Evolutionary conservation across 257 asterid species (phyloP), one percentile per base, ranked within the genome.

Genomic region (Striga asiatica): DNA sequence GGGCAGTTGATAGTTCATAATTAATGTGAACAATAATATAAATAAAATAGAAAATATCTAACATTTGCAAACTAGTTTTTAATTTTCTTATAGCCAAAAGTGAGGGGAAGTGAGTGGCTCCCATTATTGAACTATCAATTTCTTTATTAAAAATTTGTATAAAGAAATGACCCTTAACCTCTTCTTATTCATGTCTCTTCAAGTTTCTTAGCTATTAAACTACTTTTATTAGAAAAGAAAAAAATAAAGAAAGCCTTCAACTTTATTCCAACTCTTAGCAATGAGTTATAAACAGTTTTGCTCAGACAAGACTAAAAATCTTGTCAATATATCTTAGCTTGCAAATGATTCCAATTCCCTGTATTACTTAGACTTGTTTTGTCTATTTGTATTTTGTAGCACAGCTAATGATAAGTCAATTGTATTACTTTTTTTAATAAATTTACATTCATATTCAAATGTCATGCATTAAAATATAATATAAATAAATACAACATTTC

Each of bases 41-140:
- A 14, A 22, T 22, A 38, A 19, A 49, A 38, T 34, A 9, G 13
- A 0, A 38, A 4, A 41, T 12, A 41, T 1, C 2, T 29, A 9
- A n/a, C 10, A 6, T 14, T 13, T 58, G 21, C 31, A 58, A 61
- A 35, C 27, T 45, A 43, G 56, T 11, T 56, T 37, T 47, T 20
- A 38, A 39, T 25, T 22, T 38, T 35, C 12, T n/a, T n/a, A n/a
- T n/a, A n/a, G n/a, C n/a, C n/a, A n/a, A n/a, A n/a, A n/a, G n/a
- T n/a, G n/a, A n/a, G n/a, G n/a, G n/a, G 42, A 4, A 12, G 46
- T 8, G 47, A 9, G 21, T 41, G 42, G 42, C 24, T 3, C 16
- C 67, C 58, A 54, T 18, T 55, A 11, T 9, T 41, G 50, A 48
- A 54, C 38, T 31, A 39, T 70, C 71, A 59, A 25, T 71, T 60